Conservation (phyloP, 495 filamentous ascomycete genomes). For the Aspergillus biplanus region DNA sequence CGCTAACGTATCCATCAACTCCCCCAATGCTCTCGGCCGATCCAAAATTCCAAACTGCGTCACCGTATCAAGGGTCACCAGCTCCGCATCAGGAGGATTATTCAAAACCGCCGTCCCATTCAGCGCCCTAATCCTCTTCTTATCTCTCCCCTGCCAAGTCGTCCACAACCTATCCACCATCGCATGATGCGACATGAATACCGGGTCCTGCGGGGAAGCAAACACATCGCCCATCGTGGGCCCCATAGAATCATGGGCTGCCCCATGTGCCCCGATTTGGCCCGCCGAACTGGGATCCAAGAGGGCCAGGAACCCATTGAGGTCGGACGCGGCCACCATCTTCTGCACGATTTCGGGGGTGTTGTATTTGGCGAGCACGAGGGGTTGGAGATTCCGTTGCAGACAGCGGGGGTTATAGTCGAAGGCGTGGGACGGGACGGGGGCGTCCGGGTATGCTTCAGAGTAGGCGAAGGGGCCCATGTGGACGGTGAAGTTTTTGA, state of each 20-base stretch:
- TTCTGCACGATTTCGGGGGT: conserved; percentile 24
- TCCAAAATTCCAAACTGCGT: conserved; percentile 37
- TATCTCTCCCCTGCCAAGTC: conserved; percentile 51
- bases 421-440: conserved; percentile 27
- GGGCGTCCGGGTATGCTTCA: conserved; percentile 28
- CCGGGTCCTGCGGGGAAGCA: conserved; percentile 48
- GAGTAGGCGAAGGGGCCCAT: conserved; percentile 54
- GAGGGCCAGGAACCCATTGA: conserved; percentile 28
- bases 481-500: conserved; percentile 45
- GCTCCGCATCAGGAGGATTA: conserved; percentile 28
- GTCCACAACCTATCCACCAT: conserved; percentile 62
- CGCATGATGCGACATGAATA: conserved; percentile 61
- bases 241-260: conserved; percentile 35
- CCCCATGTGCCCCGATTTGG: conserved; percentile 30
- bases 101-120: conserved; percentile 33
- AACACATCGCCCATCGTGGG: conserved; percentile 35
- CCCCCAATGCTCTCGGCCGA: conserved; percentile 24
- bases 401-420: conserved; percentile 67
- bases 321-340: conserved; percentile 22
- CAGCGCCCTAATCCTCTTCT: conserved; percentile 24
- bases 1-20: conserved; percentile 31
- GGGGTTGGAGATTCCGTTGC: conserved; percentile 40
- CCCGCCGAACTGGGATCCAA: conserved; percentile 33
- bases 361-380: conserved; percentile 24
- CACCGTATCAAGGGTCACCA: conserved; percentile 30